phyloP scores from a whole-genome alignment of 2,329 filamentous ascomycete genomes.

The Biscogniauxia mediterranea region DNA sequence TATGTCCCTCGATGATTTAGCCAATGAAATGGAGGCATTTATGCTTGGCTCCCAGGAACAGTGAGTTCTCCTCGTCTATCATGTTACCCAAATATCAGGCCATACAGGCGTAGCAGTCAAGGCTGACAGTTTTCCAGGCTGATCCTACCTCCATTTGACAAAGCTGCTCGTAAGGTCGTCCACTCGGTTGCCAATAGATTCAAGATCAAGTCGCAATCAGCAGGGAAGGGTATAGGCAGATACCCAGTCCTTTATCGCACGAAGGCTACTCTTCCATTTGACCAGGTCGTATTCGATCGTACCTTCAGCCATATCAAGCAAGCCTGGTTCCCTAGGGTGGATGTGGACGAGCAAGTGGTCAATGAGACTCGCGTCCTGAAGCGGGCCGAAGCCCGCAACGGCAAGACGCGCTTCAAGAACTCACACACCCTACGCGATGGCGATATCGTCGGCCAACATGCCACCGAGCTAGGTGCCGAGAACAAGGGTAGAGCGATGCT shows the following conservation, averaged over 20 bases:
- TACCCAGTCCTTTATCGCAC: constrained; percentile 79
- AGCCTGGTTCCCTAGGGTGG: constrained; percentile 55
- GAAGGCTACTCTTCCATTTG: constrained; percentile 59
- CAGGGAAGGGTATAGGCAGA: constrained; percentile 68
- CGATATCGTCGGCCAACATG: constrained; percentile 80
- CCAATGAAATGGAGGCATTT: constrained; percentile 70
- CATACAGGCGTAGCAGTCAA: not conserved
- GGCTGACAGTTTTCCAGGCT: constrained; percentile 48
- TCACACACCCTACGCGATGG: constrained; percentile 70
- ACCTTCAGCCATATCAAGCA: constrained; percentile 47
- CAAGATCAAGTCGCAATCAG: constrained; percentile 80
- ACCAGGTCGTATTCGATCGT: constrained; percentile 53
- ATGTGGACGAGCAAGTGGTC: constrained; percentile 35
- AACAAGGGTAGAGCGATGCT: constrained; percentile 86
- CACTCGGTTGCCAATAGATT: constrained; percentile 77
- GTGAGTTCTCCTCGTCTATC: constrained; percentile 42
- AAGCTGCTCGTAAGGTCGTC: constrained; percentile 70
- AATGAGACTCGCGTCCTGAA: constrained; percentile 28
- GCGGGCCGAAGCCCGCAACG: constrained; percentile 25
- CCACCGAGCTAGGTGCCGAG: constrained; percentile 76
- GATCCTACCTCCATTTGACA: constrained; percentile 80
- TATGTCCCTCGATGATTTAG: constrained; percentile 68
- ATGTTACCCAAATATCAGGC: not conserved
- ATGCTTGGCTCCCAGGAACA: constrained; percentile 60
- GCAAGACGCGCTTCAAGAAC: constrained; percentile 32